phyloP scores from a whole-genome alignment of 2,329 filamentous ascomycete genomes.

The Myotisia sp. region DNA sequence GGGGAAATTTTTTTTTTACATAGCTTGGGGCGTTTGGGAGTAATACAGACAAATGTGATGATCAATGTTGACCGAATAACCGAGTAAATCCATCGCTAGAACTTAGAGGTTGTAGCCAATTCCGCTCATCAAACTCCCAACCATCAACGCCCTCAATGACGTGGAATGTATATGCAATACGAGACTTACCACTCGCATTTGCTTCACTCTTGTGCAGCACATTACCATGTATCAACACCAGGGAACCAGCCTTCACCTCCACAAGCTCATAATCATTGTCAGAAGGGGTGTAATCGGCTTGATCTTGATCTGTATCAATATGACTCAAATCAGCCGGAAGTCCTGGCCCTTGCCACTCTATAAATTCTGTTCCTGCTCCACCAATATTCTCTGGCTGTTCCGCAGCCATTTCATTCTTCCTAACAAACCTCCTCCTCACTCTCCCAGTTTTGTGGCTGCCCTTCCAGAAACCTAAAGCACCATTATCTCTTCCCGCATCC shows the following conservation, averaged over 20 bases:
- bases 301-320: slow-evolving; percentile 25
- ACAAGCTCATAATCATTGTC: slow-evolving; percentile 57
- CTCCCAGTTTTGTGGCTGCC: slow-evolving; percentile 65
- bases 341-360: slow-evolving; percentile 49
- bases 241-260: slow-evolving; percentile 76
- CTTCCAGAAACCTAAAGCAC: slow-evolving; percentile 71
- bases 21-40: neutral
- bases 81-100: slow-evolving; percentile 63
- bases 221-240: slow-evolving; percentile 93
- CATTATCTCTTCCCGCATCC: slow-evolving; percentile 75
- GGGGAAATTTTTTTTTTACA: neutral
- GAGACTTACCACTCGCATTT: slow-evolving; percentile 70
- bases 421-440: slow-evolving; percentile 59
- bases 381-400: slow-evolving; percentile 24
- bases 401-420: slow-evolving; percentile 34
- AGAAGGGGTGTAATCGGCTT: slow-evolving; percentile 41
- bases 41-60: neutral
- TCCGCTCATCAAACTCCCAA: slow-evolving; percentile 61
- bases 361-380: slow-evolving; percentile 51
- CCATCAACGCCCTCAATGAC: slow-evolving; percentile 68
- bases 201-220: slow-evolving; percentile 90
- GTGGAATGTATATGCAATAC: slow-evolving; percentile 96
- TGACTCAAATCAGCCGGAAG: slow-evolving; percentile 47
- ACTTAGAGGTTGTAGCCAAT: slow-evolving; percentile 94
- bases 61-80: slow-evolving; percentile 31